phyloP scores from a whole-genome alignment of 768 basidiomycete genomes.

The Tylopilus sp. region DNA sequence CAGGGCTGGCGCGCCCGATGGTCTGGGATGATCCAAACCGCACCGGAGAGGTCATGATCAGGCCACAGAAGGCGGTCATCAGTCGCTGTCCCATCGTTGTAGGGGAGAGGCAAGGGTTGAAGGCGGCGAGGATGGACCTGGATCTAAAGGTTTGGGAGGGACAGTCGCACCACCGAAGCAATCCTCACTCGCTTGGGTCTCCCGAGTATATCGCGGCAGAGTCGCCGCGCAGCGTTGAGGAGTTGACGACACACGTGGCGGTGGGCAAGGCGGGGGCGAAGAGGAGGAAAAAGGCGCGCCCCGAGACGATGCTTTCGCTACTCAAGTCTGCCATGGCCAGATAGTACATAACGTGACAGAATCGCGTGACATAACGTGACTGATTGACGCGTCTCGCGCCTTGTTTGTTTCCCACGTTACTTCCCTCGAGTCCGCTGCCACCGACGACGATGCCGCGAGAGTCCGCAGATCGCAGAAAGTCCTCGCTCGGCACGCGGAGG shows the following conservation, averaged over 20 bases:
- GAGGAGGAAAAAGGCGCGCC: not conserved
- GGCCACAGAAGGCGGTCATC: slow-evolving; percentile 31
- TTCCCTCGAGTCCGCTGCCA: slow-evolving; percentile 9
- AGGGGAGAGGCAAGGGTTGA: slow-evolving; percentile 39
- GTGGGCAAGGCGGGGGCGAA: slow-evolving; percentile 3
- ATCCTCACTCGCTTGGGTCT: slow-evolving; percentile 50
- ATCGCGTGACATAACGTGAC: slow-evolving; percentile 27
- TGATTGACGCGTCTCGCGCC: slow-evolving; percentile 19
- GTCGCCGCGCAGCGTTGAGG: slow-evolving; percentile 19
- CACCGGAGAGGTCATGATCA: slow-evolving; percentile 30
- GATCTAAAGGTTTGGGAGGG: slow-evolving; percentile 29
- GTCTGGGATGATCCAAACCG: slow-evolving; percentile 29
- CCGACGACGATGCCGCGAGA: slow-evolving; percentile 27
- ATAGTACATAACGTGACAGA: slow-evolving; percentile 16
- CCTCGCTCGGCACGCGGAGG: slow-evolving; percentile 46
- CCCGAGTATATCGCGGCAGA: slow-evolving; percentile 42
- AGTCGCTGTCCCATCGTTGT: slow-evolving; percentile 43
- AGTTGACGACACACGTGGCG: slow-evolving; percentile 14
- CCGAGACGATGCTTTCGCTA: slow-evolving; percentile 7
- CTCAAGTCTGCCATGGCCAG: slow-evolving; percentile 21
- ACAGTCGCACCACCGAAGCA: slow-evolving; percentile 35
- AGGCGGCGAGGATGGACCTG: slow-evolving; percentile 34
- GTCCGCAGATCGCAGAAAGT: slow-evolving; percentile 29
- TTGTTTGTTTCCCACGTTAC: slow-evolving; percentile 28
- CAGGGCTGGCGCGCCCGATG: slow-evolving; percentile 15